These are phyloP conservation scores for Suillus ampliporus DNA, from an alignment of 768 basidiomycete genomes.

Conservation along the genomic window DNA sequence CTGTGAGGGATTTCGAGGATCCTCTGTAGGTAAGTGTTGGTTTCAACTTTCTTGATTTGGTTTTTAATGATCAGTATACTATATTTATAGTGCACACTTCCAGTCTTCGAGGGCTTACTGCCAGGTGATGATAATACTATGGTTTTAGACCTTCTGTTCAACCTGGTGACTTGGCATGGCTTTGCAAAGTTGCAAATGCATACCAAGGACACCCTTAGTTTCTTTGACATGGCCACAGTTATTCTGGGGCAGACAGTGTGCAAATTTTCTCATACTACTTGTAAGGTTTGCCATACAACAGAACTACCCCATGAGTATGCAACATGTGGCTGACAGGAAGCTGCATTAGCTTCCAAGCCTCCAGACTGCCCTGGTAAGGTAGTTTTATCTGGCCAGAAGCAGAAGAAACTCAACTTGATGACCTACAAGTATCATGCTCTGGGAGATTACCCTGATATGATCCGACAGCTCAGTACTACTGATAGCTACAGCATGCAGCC, in stretches of 20 bases:
- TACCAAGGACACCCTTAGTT: too few relatives aligned
- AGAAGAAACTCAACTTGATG: background rate
- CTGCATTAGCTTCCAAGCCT: background rate
- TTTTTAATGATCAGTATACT: background rate
- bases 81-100: background rate
- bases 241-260: too few relatives aligned
- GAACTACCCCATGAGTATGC: too few relatives aligned
- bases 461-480: constrained; percentile 33
- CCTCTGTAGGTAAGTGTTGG: constrained; percentile 29
- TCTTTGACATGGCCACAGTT: too few relatives aligned
- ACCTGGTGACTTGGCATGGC: too few relatives aligned
- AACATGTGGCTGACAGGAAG: constrained; percentile 15
- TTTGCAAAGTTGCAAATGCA: too few relatives aligned
- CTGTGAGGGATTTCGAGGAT: constrained; percentile 44
- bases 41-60: background rate
- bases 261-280: too few relatives aligned
- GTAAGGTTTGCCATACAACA: too few relatives aligned
- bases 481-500: constrained; percentile 41
- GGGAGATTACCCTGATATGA: constrained; percentile 16
- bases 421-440: constrained; percentile 20
- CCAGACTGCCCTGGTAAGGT: background rate
- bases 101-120: background rate
- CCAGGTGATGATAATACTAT: background rate
- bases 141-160: background rate
- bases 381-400: constrained; percentile 3